Evolutionary conservation across 2,329 filamentous ascomycete genomes (phyloP).

Genomic region (Colletotrichum kahawae): DNA sequence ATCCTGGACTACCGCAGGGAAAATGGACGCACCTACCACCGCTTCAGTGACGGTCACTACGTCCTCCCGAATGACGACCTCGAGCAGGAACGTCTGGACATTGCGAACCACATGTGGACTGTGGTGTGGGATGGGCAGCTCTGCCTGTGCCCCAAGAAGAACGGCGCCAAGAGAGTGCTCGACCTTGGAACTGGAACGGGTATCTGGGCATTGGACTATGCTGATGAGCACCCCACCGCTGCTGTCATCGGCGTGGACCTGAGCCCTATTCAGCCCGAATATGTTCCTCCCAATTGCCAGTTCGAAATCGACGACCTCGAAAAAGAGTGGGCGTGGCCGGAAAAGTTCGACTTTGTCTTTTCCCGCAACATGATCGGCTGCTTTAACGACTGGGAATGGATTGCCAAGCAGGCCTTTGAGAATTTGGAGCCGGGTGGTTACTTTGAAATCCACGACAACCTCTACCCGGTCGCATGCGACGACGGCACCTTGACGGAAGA

Average conservation of each 20-base stretch:
- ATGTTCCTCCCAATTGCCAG: constrained; percentile 32
- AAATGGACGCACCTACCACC: constrained; percentile 21
- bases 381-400: constrained; percentile 27
- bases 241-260: constrained; percentile 35
- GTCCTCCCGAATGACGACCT: constrained; percentile 29
- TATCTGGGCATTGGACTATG: constrained; percentile 20
- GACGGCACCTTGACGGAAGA: constrained; percentile 34
- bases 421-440: constrained; percentile 10
- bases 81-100: constrained; percentile 28
- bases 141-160: constrained; percentile 28
- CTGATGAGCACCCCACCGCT: background rate
- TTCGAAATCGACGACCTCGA: constrained; percentile 38
- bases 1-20: constrained; percentile 14
- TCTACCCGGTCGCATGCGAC: constrained; percentile 31
- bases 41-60: constrained; percentile 30
- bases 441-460: constrained; percentile 20
- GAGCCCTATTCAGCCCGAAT: constrained; percentile 37
- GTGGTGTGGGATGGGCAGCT: constrained; percentile 36
- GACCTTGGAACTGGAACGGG: constrained; percentile 18
- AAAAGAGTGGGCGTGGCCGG: constrained; percentile 26
- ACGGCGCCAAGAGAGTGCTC: constrained; percentile 25
- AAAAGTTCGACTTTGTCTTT: constrained; percentile 38
- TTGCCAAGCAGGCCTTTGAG: constrained; percentile 22
- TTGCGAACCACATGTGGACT: constrained; percentile 39
- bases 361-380: constrained; percentile 35